Evolutionary conservation across 305 asterid genomes (phyloP).

Genomic region (Fraxinus baroniana): DNA sequence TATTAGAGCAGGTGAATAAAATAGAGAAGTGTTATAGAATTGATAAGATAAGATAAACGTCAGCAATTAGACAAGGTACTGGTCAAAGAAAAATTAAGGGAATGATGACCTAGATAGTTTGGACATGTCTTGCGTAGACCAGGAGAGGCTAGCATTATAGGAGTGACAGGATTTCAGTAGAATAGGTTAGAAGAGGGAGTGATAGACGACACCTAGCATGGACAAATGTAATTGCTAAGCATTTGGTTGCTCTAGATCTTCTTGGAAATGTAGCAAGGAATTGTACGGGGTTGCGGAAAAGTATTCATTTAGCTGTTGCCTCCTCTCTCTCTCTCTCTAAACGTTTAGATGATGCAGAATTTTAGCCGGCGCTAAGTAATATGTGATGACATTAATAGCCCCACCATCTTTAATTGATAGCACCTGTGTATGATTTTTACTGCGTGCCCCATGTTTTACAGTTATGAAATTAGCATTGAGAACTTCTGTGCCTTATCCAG

Average conservation of each 20-base stretch:
- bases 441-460: background rate
- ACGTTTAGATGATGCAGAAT: background rate
- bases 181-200: background rate
- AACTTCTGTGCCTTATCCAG: background rate
- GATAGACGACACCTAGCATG: background rate
- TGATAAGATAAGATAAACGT: background rate
- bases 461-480: background rate
- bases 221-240: background rate
- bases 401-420: background rate
- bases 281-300: background rate
- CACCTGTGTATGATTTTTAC: background rate
- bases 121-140: background rate
- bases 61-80: background rate
- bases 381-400: background rate
- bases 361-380: background rate
- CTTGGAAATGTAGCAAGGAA: background rate
- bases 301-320: background rate
- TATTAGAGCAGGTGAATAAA: background rate
- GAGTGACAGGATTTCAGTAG: background rate
- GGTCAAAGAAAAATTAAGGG: background rate
- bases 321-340: background rate
- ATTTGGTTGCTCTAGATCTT: background rate
- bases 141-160: background rate
- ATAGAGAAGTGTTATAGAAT: background rate
- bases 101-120: background rate